phyloP scores from a whole-genome alignment of 2,329 filamentous ascomycete genomes.

The Aspergillus hiratsukae region DNA sequence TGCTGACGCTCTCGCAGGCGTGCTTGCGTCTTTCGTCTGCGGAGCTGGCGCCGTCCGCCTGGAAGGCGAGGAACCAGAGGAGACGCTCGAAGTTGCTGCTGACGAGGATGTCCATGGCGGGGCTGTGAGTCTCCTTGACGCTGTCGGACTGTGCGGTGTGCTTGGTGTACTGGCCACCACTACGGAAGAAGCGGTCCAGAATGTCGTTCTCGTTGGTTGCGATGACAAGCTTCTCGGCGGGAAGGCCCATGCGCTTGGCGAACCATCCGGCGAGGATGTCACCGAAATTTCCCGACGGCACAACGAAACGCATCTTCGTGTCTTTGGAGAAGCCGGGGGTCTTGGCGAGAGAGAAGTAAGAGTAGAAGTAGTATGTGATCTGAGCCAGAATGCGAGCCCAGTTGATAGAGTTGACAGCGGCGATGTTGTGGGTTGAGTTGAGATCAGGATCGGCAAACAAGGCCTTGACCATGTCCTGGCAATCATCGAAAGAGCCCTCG shows the following conservation, averaged over 20 bases:
- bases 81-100: conserved; percentile 95
- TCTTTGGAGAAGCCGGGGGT: conserved; percentile 58
- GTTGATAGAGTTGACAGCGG: conserved; percentile 95
- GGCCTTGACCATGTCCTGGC: conserved; percentile 93
- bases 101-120: conserved; percentile 97
- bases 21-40: conserved; percentile 45
- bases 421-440: conserved; percentile 77
- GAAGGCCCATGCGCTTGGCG: conserved; percentile 82
- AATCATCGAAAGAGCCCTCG: conserved; percentile 90
- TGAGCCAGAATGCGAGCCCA: conserved; percentile 93
- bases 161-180: conserved; percentile 79
- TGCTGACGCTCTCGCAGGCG: conserved; percentile 67
- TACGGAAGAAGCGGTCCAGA: conserved; percentile 89
- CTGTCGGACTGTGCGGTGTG: conserved; percentile 59
- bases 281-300: conserved; percentile 94
- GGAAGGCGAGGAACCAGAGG: conserved; percentile 79
- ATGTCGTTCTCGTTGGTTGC: conserved; percentile 98
- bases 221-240: conserved; percentile 80
- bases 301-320: conserved; percentile 67
- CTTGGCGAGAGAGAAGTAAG: conserved; percentile 76
- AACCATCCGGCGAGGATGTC: conserved; percentile 89
- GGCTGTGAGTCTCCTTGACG: conserved; percentile 86
- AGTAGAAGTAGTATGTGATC: conserved; percentile 94
- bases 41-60: conserved; percentile 50
- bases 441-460: conserved; percentile 82